These are phyloP conservation scores for Flaveria brownii DNA, from an alignment of 129 eudicot genomes.

Conservation along the genomic window DNA sequence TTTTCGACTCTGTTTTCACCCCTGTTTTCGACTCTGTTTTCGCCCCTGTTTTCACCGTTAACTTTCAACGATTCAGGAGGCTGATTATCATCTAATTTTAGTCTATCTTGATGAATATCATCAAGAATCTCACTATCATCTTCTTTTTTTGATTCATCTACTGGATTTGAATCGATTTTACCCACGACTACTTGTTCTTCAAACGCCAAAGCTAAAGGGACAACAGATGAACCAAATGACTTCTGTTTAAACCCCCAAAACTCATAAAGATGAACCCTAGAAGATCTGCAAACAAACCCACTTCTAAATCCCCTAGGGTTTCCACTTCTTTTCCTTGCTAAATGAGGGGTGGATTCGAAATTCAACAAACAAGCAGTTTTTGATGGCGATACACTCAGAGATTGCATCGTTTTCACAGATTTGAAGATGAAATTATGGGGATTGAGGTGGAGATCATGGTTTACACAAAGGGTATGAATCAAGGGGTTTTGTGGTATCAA, in stretches of 20 bases:
- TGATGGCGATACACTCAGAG: constrained; percentile 31
- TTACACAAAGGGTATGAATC: constrained; percentile 12
- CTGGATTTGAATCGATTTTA: constrained; percentile 35
- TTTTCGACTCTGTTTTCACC: no score
- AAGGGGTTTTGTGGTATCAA: not conserved
- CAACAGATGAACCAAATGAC: constrained; percentile 36
- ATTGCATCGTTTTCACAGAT: constrained; percentile 35
- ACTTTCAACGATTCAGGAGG: not conserved
- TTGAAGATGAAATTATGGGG: constrained; percentile 2
- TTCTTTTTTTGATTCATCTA: constrained; percentile 20
- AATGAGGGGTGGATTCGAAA: constrained; percentile 21
- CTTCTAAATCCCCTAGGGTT: constrained; percentile 29
- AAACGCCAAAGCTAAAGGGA: constrained; percentile 51
- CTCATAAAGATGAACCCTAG: not conserved
- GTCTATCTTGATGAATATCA: not conserved
- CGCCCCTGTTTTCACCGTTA: no score
- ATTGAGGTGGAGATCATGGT: constrained; percentile 34
- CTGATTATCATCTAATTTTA: constrained; percentile 12
- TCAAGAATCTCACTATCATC: constrained; percentile 14
- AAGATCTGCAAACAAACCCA: constrained; percentile 31
- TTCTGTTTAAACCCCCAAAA: constrained; percentile 36
- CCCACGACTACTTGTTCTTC: constrained; percentile 50
- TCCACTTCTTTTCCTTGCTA: constrained; percentile 26
- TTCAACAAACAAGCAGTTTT: constrained; percentile 26
- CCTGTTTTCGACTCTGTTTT: no score